Base-by-base conservation (phyloP, 2,329 filamentous ascomycete species). In the Leptographium wingfieldii region DNA sequence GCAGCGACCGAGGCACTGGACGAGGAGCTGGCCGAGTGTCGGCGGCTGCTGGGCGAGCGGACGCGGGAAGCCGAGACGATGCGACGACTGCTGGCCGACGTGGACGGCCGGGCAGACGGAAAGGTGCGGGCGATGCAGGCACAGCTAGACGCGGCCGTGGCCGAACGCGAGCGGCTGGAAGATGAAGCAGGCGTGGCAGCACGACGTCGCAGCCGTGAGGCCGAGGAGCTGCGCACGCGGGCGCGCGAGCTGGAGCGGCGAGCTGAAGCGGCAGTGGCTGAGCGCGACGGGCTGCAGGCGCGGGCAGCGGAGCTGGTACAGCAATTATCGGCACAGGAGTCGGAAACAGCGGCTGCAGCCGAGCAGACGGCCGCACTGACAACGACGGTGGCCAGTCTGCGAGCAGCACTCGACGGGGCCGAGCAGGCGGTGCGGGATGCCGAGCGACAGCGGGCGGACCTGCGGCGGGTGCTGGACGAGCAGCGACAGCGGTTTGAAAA, bases 21-120 rank as follows among this genome's bases (percentile, higher is more conserved):
- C 68, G 94, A 99, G 73, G 94, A 99, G 71, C 79, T 97, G 1
- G 83, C 84, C 1, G 94, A 99, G 72, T 87, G 91, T 3, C 91
- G 95, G 69, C 83, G 90, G 61, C 81, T 96, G 62, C 80, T 99
- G 2, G 84, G 83, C 58, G 94, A 99, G 72, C 85, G 94, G 31
- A 92, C 90, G 4, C 84, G 94, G 52, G 94, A 99, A 73, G 89
- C 85, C 31, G 92, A 97, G 74, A 96, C 90, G 0, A 97, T 99
- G 92, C 84, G 94, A 40, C 80, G 91, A 56, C 79, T 97, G 62
- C 77, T 99, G 14, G 86, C 86, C 19, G 92, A 97, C 65, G 89
- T 92, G 10, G 90, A 97, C 70, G 83, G 87, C 62, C 81, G 89
- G 11, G 85, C 92, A 1, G 92, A 97, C 65, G 77, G 78, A 62